Conservation (phyloP, 2,329 filamentous ascomycete species). For the Cladosporium sp. region DNA sequence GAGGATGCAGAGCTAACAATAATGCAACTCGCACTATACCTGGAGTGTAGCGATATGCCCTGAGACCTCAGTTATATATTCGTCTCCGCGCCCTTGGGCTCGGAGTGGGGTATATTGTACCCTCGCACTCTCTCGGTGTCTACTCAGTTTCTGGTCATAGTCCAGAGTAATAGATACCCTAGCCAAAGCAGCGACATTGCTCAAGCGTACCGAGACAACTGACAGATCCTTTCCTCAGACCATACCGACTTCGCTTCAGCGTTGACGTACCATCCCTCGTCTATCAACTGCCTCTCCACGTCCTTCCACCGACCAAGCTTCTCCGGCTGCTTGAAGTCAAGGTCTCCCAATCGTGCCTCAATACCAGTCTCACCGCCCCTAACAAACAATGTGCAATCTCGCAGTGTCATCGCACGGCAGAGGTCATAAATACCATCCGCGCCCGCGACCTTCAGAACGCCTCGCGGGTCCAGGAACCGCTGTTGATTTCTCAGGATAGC, state of each 20-base stretch:
- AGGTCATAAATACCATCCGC: slow-evolving; percentile 25
- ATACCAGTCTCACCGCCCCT: slow-evolving; percentile 30
- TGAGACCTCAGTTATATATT: neutral
- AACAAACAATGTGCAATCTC: slow-evolving; percentile 50
- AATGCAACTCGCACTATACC: neutral
- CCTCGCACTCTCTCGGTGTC: neutral
- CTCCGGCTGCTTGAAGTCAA: slow-evolving; percentile 47
- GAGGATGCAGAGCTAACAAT: neutral
- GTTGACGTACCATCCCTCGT: slow-evolving; percentile 45
- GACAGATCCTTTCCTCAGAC: slow-evolving; percentile 16
- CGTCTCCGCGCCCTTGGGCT: neutral
- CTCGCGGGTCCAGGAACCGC: slow-evolving; percentile 39
- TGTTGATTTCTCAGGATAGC: slow-evolving; percentile 41
- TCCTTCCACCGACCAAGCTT: slow-evolving; percentile 44
- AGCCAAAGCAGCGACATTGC: neutral
- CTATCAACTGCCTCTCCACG: slow-evolving; percentile 42
- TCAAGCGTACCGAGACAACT: slow-evolving; percentile 9
- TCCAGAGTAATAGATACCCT: neutral
- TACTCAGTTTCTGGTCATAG: neutral
- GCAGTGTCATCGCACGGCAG: slow-evolving; percentile 48
- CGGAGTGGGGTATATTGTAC: neutral
- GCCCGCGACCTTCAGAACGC: slow-evolving; percentile 29
- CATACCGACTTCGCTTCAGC: slow-evolving; percentile 22
- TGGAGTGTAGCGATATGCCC: neutral
- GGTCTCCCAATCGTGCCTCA: slow-evolving; percentile 47